Evolutionary conservation across 1,284 basidiomycete genomes (phyloP).

Genomic region (Trichosporon sp.): DNA sequence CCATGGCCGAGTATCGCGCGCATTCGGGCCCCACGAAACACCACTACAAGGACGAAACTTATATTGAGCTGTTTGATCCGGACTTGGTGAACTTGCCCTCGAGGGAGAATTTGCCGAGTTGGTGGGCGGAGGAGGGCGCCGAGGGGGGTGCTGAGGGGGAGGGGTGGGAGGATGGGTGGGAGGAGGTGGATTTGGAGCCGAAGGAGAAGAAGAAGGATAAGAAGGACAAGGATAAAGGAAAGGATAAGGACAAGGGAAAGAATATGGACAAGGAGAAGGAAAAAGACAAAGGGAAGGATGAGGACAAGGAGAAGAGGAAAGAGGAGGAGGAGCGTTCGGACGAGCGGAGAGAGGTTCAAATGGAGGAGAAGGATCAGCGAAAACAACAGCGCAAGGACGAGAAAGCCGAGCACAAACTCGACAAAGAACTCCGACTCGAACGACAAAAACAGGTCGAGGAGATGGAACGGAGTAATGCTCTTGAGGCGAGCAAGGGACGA

Average conservation of each 20-base stretch:
- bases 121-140: conserved; percentile 27
- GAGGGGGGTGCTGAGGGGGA: too few species aligned
- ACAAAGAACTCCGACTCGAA: too few species aligned
- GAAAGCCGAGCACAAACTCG: too few species aligned
- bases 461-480: too few species aligned
- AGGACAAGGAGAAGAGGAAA: neutral
- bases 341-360: too few species aligned
- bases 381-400: too few species aligned
- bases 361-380: too few species aligned
- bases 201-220: conserved; percentile 17
- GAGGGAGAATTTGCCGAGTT: conserved; percentile 27
- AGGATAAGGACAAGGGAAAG: too few species aligned
- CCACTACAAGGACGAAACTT: conserved; percentile 45
- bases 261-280: neutral
- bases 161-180: conserved; percentile 14
- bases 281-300: conserved; percentile 1
- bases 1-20: conserved; percentile 43
- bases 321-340: conserved; percentile 12
- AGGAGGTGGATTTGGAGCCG: conserved; percentile 18
- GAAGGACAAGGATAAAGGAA: neutral
- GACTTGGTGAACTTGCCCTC: conserved; percentile 42
- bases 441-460: too few species aligned
- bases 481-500: too few species aligned
- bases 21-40: conserved; percentile 44
- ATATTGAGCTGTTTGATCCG: conserved; percentile 47